A percentile compares a stretch with the other conserved stretches of the same genome.
phyloP scores from a whole-genome alignment of 129 eudicot genomes.

The Pulicaria dysenterica region DNA sequence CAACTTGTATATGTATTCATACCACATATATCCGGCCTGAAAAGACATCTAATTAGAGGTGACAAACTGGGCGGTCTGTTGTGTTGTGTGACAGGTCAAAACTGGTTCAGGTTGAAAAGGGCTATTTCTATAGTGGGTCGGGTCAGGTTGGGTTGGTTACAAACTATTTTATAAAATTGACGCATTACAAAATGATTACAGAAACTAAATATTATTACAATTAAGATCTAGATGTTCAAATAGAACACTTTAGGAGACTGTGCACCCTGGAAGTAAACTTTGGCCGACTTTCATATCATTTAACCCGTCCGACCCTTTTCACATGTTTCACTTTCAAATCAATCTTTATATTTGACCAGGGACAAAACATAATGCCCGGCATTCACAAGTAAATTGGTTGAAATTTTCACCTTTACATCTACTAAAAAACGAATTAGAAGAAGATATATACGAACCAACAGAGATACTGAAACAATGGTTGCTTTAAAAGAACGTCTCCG shows the following conservation, averaged over 20 bases:
- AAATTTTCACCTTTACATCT: background rate
- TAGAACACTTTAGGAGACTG: background rate
- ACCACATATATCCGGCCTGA: constrained; percentile 91
- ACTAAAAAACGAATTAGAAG: background rate
- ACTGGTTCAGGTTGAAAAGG: background rate
- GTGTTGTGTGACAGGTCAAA: background rate
- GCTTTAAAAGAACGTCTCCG: constrained; percentile 69
- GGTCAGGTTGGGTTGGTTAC: constrained; percentile 2
- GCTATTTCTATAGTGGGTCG: background rate
- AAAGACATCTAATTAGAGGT: background rate
- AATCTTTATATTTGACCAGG: background rate
- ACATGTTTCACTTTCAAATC: background rate
- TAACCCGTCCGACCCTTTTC: background rate
- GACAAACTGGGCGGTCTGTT: too few species aligned
- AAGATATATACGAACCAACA: constrained; percentile 47
- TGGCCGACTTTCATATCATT: background rate
- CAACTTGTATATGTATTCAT: constrained; percentile 80
- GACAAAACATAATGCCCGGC: background rate
- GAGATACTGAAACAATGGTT: constrained; percentile 60
- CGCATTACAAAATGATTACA: background rate
- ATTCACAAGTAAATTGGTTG: background rate
- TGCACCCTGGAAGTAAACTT: background rate
- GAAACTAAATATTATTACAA: background rate
- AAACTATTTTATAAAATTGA: background rate
- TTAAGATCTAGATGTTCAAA: background rate